Evolutionary conservation across 352 stramenopile genomes (phyloP).

Genomic region (Phytopythium helicoides): DNA sequence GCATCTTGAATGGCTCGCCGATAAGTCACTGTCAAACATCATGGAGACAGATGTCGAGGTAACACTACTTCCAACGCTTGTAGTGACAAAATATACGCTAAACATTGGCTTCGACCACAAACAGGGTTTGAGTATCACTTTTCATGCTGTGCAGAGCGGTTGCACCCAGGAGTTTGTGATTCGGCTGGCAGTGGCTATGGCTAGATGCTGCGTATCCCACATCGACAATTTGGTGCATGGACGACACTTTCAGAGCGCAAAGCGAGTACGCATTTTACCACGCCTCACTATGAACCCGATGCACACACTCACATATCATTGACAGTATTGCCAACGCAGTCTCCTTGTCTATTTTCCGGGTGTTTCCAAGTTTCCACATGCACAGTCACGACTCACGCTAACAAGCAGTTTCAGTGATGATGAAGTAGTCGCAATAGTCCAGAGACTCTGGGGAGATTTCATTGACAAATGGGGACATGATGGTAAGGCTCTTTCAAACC

Average conservation of each 20-base stretch:
- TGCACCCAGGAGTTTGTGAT: constrained; percentile 52
- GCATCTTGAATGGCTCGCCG: constrained; percentile 54
- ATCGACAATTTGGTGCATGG: constrained; percentile 26
- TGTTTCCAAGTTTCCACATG: constrained; percentile 61
- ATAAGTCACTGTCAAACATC: constrained; percentile 28
- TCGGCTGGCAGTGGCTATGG: constrained; percentile 51
- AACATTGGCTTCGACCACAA: not conserved
- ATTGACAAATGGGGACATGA: constrained; percentile 67
- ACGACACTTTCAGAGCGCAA: constrained; percentile 48
- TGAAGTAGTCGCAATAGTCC: constrained; percentile 17
- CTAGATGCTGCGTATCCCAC: constrained; percentile 16
- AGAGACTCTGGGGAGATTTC: constrained; percentile 42
- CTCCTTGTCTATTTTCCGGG: constrained; percentile 53
- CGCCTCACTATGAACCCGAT: not conserved
- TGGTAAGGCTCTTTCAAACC: constrained; percentile 20
- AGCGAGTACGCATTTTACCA: constrained; percentile 28
- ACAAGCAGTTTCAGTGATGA: constrained; percentile 4
- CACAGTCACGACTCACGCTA: constrained; percentile 27
- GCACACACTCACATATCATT: not conserved
- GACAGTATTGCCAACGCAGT: constrained; percentile 44
- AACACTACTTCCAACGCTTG: not conserved
- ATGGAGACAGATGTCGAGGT: constrained; percentile 48
- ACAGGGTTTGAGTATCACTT: constrained; percentile 35
- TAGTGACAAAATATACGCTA: not conserved
- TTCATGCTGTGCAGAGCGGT: constrained; percentile 35